Evolutionary conservation across 1,284 basidiomycete species (phyloP).

Genomic region (Ganoderma lucidum): DNA sequence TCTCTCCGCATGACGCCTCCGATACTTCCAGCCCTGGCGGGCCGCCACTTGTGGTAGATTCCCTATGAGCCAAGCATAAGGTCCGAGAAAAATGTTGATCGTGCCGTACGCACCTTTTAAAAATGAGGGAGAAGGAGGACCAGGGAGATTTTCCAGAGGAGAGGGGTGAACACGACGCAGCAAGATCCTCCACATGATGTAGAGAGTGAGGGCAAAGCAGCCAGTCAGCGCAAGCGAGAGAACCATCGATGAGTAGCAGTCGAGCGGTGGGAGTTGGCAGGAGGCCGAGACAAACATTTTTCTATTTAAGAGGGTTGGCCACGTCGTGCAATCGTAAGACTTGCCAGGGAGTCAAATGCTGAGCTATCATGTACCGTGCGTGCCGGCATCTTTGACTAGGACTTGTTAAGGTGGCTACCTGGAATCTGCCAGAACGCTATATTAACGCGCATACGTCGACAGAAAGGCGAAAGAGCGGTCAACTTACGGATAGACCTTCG

Average conservation of each 20-base stretch:
- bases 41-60: conserved; percentile 16
- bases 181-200: neutral
- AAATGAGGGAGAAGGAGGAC: neutral
- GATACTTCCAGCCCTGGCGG: conserved; percentile 19
- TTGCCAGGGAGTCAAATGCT: neutral
- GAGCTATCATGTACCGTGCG: neutral
- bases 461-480: neutral
- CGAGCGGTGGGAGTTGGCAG: neutral
- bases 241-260: neutral
- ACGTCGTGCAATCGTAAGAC: neutral
- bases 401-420: neutral
- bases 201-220: neutral
- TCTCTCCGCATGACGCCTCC: conserved; percentile 7
- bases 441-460: neutral
- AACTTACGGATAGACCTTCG: too few species aligned
- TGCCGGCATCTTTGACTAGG: conserved; percentile 2
- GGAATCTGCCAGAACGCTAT: neutral
- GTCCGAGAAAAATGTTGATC: neutral
- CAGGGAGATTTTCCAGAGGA: neutral
- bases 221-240: neutral
- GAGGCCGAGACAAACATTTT: neutral
- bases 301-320: neutral
- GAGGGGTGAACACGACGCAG: neutral
- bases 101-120: neutral
- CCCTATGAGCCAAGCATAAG: conserved; percentile 16